Evolutionary conservation across 257 asterid species (phyloP).

Genomic region (Marsdenia floribunda): DNA sequence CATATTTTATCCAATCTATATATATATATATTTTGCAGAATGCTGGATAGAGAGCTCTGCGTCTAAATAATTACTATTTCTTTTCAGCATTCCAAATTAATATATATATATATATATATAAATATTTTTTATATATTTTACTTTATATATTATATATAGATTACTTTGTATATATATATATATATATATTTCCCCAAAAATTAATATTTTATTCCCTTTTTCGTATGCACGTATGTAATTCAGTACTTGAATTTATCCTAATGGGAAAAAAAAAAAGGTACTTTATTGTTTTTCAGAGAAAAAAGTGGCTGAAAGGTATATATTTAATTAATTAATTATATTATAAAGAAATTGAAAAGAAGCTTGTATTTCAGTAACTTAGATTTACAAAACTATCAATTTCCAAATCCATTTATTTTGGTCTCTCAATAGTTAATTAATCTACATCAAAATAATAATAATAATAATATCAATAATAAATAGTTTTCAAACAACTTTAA

Average conservation of each 20-base stretch:
- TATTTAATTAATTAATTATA: not conserved
- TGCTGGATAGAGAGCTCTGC: not conserved
- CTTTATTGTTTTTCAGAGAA: not conserved
- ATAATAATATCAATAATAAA: no score
- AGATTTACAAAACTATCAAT: not conserved
- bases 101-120: not conserved
- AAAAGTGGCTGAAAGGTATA: not conserved
- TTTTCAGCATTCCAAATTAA: not conserved
- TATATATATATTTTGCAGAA: not conserved
- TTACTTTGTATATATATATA: not conserved
- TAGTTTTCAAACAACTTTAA: no score
- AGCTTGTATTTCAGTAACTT: no score
- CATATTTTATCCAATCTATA: conserved; percentile 12
- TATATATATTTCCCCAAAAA: not conserved
- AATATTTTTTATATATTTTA: no score
- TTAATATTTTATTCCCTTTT: not conserved
- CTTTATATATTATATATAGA: not conserved
- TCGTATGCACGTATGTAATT: not conserved
- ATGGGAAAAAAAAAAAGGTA: not conserved
- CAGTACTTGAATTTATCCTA: not conserved
- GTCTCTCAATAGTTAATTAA: no score
- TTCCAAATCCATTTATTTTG: no score
- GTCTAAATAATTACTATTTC: not conserved
- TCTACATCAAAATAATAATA: no score
- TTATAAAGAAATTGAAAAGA: not conserved